phyloP scores from a whole-genome alignment of 768 basidiomycete species.

The Fomitopsis pulvina region DNA sequence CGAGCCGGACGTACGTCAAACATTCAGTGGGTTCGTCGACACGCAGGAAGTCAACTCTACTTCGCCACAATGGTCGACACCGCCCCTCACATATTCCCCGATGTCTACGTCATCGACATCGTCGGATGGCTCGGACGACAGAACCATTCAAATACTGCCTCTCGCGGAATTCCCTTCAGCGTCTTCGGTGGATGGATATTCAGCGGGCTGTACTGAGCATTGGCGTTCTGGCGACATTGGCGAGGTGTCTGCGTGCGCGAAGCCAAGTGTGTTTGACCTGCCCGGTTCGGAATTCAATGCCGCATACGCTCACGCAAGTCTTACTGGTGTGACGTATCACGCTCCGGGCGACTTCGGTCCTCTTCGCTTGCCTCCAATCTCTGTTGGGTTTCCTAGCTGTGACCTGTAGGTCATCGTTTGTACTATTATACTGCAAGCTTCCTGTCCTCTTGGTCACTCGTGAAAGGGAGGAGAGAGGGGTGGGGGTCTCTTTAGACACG shows the following conservation, averaged over 20 bases:
- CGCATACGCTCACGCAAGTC: background rate
- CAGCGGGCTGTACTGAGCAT: background rate
- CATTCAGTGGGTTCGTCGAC: background rate
- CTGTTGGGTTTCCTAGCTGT: background rate
- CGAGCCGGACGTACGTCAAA: background rate
- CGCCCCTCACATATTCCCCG: conserved; percentile 21
- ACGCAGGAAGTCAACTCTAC: conserved; percentile 4
- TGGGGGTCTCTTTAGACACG: background rate
- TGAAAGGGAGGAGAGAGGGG: conserved; percentile 5
- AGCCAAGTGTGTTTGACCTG: background rate
- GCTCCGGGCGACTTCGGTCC: background rate
- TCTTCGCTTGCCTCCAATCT: background rate
- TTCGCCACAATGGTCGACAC: conserved; percentile 21
- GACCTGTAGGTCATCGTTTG: background rate
- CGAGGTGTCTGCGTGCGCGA: background rate
- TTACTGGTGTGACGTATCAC: background rate
- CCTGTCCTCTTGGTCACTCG: conserved; percentile 3
- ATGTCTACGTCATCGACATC: conserved; percentile 21
- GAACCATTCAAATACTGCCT: conserved; percentile 17
- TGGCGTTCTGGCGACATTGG: background rate
- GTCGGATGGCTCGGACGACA: conserved; percentile 21
- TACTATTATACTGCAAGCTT: background rate
- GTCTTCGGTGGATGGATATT: background rate
- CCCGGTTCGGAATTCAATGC: background rate
- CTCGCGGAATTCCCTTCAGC: conserved; percentile 14